A percentile compares a stretch with the other conserved stretches of the same genome.
Evolutionary conservation across 257 asterid genomes (phyloP).

Genomic region (Avicennia marina): DNA sequence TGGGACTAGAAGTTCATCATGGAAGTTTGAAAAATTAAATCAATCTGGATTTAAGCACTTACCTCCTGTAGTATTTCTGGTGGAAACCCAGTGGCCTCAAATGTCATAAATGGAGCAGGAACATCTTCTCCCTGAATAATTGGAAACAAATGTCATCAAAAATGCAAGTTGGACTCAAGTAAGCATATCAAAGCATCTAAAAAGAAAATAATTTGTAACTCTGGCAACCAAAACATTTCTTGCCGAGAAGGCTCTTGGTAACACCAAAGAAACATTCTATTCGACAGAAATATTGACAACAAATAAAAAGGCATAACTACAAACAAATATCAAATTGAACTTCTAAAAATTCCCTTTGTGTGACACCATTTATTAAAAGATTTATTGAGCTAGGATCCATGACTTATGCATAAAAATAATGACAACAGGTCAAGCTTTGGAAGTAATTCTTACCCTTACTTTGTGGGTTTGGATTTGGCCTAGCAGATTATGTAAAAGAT

Average conservation of each 20-base stretch:
- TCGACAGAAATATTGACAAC: not conserved
- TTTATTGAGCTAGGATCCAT: too few species aligned
- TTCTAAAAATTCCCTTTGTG: too few species aligned
- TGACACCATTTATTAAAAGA: too few species aligned
- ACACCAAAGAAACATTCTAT: not conserved
- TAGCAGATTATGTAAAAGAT: too few species aligned
- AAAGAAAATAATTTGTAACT: not conserved
- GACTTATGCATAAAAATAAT: too few species aligned
- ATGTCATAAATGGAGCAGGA: conserved; percentile 93
- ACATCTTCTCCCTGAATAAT: conserved; percentile 75
- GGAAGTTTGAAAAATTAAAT: not conserved
- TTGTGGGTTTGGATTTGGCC: too few species aligned
- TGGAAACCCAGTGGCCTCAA: conserved; percentile 90
- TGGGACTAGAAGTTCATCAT: conserved; percentile 13
- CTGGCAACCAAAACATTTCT: not conserved
- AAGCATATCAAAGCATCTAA: conserved; percentile 2
- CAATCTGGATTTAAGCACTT: conserved; percentile 30
- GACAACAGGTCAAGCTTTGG: too few species aligned
- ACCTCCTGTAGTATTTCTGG: conserved; percentile 89
- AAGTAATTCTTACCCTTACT: too few species aligned
- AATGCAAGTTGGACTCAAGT: conserved; percentile 15
- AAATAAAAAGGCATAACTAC: too few species aligned
- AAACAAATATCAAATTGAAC: too few species aligned
- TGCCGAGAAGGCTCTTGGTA: not conserved
- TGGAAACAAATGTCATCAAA: conserved; percentile 15